A percentile compares a stretch with the other conserved stretches of the same genome.
phyloP scores from a whole-genome alignment of 768 basidiomycete species.

The Lanmaoa rubissima region DNA sequence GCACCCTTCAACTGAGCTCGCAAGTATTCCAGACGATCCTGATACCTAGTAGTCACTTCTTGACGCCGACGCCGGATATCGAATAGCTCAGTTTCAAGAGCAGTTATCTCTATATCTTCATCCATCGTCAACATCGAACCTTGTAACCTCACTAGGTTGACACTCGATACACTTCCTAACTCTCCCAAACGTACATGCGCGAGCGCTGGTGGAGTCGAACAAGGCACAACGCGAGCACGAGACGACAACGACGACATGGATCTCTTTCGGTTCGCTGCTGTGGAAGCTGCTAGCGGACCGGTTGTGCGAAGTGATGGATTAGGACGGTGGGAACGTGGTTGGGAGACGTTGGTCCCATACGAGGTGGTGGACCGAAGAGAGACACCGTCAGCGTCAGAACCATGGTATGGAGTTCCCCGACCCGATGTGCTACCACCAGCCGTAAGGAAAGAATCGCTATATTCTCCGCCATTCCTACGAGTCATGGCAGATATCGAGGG shows the following conservation, averaged over 20 bases:
- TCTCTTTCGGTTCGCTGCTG: conserved; percentile 48
- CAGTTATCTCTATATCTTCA: conserved; percentile 37
- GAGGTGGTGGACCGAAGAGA: conserved; percentile 58
- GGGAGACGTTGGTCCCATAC: conserved; percentile 46
- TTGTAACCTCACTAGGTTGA: conserved; percentile 51
- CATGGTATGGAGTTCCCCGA: conserved; percentile 30
- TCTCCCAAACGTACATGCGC: conserved; percentile 31
- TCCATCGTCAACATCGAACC: conserved; percentile 23
- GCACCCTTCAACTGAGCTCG: conserved; percentile 82
- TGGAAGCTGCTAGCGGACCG: conserved; percentile 25
- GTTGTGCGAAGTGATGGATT: conserved; percentile 36
- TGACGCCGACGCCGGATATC: conserved; percentile 68
- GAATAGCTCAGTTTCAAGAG: conserved; percentile 56
- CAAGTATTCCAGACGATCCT: conserved; percentile 74
- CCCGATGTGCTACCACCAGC: conserved; percentile 28
- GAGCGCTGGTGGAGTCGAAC: conserved; percentile 31
- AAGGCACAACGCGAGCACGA: conserved; percentile 38
- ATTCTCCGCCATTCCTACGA: conserved; percentile 28
- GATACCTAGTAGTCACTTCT: conserved; percentile 72
- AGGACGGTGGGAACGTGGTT: conserved; percentile 46
- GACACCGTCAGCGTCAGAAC: conserved; percentile 45
- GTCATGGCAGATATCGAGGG: conserved; percentile 28
- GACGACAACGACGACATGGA: conserved; percentile 63
- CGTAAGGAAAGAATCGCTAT: conserved; percentile 24
- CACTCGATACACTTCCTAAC: conserved; percentile 40